A percentile compares a stretch with the other conserved stretches of the same genome.
Evolutionary conservation across 1,139 yeast genomes (phyloP).

Genomic region (Geotrichum macrosporum): DNA sequence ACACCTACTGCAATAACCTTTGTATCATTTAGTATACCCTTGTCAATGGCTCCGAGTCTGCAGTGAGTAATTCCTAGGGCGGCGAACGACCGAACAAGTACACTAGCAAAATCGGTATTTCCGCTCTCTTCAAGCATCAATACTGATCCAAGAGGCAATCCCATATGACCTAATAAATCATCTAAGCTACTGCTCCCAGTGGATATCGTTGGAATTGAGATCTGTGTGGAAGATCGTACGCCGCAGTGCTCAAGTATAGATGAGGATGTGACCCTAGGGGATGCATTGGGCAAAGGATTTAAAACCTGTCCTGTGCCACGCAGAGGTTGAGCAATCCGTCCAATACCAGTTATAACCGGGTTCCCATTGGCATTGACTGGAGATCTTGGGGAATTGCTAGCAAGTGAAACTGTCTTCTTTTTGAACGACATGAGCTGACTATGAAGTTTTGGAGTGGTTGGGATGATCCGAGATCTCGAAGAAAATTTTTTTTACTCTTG

Average conservation of each 20-base stretch:
- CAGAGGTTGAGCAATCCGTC: no score
- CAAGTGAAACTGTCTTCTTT: conserved; percentile 26
- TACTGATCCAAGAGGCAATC: conserved; percentile 73
- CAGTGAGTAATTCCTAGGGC: conserved; percentile 77
- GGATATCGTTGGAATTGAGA: conserved; percentile 66
- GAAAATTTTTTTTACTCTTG: conserved; percentile 7
- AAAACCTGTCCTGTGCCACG: no score
- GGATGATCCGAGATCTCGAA: neutral
- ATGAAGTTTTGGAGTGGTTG: neutral
- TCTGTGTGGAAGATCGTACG: conserved; percentile 67
- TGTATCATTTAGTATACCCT: conserved; percentile 34
- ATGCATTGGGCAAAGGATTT: neutral
- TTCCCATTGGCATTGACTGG: conserved; percentile 6
- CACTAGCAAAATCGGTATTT: conserved; percentile 83
- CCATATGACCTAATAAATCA: conserved; percentile 70
- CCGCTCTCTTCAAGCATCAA: conserved; percentile 77
- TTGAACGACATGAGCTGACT: conserved; percentile 27
- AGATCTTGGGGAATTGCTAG: conserved; percentile 21
- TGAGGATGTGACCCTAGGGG: neutral
- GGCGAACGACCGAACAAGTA: conserved; percentile 63
- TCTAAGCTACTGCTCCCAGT: conserved; percentile 78
- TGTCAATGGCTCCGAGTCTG: conserved; percentile 38
- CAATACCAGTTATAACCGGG: conserved; percentile 3
- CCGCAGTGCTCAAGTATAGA: conserved; percentile 46
- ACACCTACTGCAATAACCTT: conserved; percentile 60